Evolutionary conservation across 805 yeast genomes (phyloP), one percentile per base, ranked within the genome.

Genomic region (Yamadazyma kitorensis): DNA sequence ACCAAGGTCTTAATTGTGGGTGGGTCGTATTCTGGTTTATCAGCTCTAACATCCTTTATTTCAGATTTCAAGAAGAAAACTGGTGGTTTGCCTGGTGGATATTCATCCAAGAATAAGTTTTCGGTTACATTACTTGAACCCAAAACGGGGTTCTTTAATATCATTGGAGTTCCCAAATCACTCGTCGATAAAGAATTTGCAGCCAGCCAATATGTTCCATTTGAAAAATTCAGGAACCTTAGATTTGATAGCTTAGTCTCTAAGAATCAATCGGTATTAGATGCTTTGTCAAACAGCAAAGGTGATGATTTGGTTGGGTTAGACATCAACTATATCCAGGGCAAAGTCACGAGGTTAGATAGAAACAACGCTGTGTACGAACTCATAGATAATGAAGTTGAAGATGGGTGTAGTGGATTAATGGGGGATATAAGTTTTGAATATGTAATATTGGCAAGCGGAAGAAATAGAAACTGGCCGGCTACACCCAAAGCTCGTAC

Each of bases 391-490:
- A 27, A 29, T 11, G 36, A 28, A 24, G 31, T 15, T 21, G 13
- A 22, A 18, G 37, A 36, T 21, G 44, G 36, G 8, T 24, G 18
- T 6, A 27, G 17, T 4, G 39, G 40, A 15, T 39, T 39, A 1
- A 48, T 63, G 27, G 48, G n/a, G n/a, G n/a, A n/a, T n/a, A n/a
- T n/a, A n/a, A n/a, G 52, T 6, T 75, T 73, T 48, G 76, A 75
- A 41, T 74, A 70, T 41, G 68, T 64, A 14, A 55, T 74, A 9
- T 48, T 63, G 33, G 74, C 78, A 4, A 52, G 72, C 2, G 80
- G 80, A 1, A 56, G 80, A 48, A 58, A 72, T 33, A 54, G 80
- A 40, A 54, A 57, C 27, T 74, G 78, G 77, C 81, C 80, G 9
- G 65, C 72, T 23, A 73, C 74, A 21, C 80, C 80, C 2, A 47